Evolutionary conservation across 306 rosid genomes (phyloP).

Genomic region (Alnus glutinosa): DNA sequence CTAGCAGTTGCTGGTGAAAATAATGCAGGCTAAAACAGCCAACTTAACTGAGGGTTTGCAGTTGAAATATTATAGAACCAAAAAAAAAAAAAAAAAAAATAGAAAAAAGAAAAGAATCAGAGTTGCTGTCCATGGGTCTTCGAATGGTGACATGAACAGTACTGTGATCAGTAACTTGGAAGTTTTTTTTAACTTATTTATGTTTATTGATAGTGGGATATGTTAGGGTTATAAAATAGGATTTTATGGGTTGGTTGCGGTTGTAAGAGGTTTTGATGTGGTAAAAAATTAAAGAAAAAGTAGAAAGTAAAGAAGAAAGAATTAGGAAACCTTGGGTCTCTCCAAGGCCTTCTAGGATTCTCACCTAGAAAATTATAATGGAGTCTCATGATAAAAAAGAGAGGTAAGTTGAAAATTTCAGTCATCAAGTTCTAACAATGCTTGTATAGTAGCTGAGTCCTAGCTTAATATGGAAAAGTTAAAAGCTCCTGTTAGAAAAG

Average conservation of each 20-base stretch:
- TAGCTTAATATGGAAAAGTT: neutral
- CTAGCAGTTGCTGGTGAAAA: neutral
- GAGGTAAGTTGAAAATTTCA: neutral
- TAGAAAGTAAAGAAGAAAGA: neutral
- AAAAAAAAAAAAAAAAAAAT: too few species aligned
- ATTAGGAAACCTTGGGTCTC: neutral
- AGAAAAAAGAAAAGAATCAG: too few species aligned
- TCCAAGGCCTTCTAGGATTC: neutral
- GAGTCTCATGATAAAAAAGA: neutral
- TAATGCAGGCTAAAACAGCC: neutral
- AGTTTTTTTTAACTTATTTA: too few species aligned
- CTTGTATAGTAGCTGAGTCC: neutral
- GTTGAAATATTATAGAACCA: too few species aligned
- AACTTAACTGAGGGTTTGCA: neutral
- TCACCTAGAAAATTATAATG: neutral
- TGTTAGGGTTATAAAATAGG: too few species aligned
- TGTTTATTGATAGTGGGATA: too few species aligned
- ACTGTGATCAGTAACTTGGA: too few species aligned
- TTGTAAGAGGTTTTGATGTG: too few species aligned
- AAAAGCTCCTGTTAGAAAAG: neutral
- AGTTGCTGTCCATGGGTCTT: too few species aligned
- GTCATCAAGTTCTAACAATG: neutral
- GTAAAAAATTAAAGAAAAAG: neutral
- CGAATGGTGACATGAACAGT: too few species aligned
- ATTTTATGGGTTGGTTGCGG: too few species aligned